These are phyloP conservation scores for Exophiala sideris DNA, from an alignment of 2,329 filamentous ascomycete species.

Conservation along the genomic window DNA sequence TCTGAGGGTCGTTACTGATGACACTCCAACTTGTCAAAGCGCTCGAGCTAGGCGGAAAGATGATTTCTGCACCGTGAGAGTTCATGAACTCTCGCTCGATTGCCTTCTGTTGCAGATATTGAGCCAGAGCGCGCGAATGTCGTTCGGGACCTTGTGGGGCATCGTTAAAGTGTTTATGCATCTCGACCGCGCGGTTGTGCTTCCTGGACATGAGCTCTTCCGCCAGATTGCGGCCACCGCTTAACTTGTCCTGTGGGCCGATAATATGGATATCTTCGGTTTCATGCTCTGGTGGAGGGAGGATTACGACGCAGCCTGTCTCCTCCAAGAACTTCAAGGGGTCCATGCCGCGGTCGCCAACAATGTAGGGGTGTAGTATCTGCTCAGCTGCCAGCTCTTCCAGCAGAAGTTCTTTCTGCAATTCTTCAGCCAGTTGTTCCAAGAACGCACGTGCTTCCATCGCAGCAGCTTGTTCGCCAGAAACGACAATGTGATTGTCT, in stretches of 20 bases:
- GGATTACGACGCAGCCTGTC: slow-evolving; percentile 83
- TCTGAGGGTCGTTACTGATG: slow-evolving; percentile 82
- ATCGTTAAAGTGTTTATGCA: slow-evolving; percentile 73
- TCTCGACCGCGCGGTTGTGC: slow-evolving; percentile 78
- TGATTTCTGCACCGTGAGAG: slow-evolving; percentile 79
- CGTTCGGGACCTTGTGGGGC: slow-evolving; percentile 68
- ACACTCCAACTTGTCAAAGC: slow-evolving; percentile 72
- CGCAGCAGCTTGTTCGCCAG: slow-evolving; percentile 79
- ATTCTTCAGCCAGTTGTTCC: slow-evolving; percentile 71
- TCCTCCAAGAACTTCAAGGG: slow-evolving; percentile 83
- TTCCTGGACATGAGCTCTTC: slow-evolving; percentile 86
- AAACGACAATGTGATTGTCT: slow-evolving; percentile 77
- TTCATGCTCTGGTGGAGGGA: slow-evolving; percentile 72
- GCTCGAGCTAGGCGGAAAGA: slow-evolving; percentile 59
- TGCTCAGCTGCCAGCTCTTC: slow-evolving; percentile 79
- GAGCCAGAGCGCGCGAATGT: slow-evolving; percentile 81
- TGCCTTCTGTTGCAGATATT: slow-evolving; percentile 78
- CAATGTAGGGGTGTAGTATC: slow-evolving; percentile 90
- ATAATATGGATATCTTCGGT: slow-evolving; percentile 82
- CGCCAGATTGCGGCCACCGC: slow-evolving; percentile 73
- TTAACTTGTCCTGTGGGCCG: slow-evolving; percentile 70
- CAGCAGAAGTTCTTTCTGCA: slow-evolving; percentile 71
- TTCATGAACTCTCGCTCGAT: slow-evolving; percentile 81
- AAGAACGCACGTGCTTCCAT: slow-evolving; percentile 76
- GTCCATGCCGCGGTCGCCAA: slow-evolving; percentile 75